Base-by-base conservation (phyloP, 352 stramenopile species). In the Phytopythium boreale region DNA sequence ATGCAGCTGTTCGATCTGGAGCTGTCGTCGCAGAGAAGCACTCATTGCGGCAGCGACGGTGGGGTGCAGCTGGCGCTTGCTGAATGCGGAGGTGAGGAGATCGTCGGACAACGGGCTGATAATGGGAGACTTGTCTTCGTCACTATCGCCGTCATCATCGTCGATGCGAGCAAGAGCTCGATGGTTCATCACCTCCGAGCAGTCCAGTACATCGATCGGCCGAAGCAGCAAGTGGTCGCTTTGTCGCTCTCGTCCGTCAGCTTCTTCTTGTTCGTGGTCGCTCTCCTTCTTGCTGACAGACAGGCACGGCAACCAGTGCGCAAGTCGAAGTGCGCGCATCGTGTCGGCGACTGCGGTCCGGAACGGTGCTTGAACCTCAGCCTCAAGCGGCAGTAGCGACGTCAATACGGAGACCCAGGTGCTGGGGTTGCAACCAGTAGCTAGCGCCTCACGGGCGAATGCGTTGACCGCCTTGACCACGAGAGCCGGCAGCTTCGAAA, bases 321-420 rank as follows among this genome's bases (percentile, higher is more conserved):
- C 57, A 56, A 79, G 63, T 17, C 79, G 75, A 43, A 94, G 63
- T 14, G 79, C 69, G 44, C 80, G 80, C 71, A 90, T 84, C 10
- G 85, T 82, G 11, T 92, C 84, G 0, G 58, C 57, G 12, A 90
- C 81, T 22, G 88, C 74, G 1, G 63, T 64, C 2, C 84, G 70
- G 67, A 94, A 94, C 7, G 86, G 86, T 36, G 84, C 64, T 56
- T 94, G 82, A 12, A 93, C 74, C 44, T 94, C 84, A 52, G 71
- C 87, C 55, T 90, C 82, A 47, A 90, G 63, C 27, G 86, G 86
- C 12, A 94, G 44, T 14, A 93, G 63, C 20, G 77, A 75, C 1
- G 85, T 47, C 59, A 89, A 34, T 0, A 10, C n/a, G 4, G 55
- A 22, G 11, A 50, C 15, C 55, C 55, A 60, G n/a, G 17, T 4